Evolutionary conservation across 768 basidiomycete genomes (phyloP), one percentile per base, ranked within the genome.

Genomic region (Arthromyces matolae): DNA sequence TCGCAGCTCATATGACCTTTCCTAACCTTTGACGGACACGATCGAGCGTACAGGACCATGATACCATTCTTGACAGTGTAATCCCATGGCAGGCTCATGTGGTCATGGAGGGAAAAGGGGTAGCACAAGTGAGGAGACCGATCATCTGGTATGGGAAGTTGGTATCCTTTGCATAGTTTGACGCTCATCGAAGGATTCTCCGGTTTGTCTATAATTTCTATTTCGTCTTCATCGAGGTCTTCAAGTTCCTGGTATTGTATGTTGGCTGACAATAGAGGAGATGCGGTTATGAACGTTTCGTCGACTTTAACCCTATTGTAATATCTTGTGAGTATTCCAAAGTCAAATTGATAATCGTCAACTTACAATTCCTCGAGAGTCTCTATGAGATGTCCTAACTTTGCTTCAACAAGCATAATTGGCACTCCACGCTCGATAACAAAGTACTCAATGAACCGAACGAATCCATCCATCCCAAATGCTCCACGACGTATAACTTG

Each of bases 41-140:
- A 9, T 13, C 29, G 18, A 3, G 35, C 42, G 14, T n/a, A 22
- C 28, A 50, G 25, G 13, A n/a, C 27, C 34, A 38, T 36, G n/a
- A 29, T 28, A 16, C 20, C 29, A 9, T 41, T 32, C 2, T 23
- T 34, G 10, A 53, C 37, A 1, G 16, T 25, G 34, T 53, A 57
- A 28, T 51, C 27, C 61, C 61, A 60, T 3, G 56, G 53, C 22
- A 51, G 22, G 8, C n/a, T 22, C 3, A 35, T 23, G 8, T 34
- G 5, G 14, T 51, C 34, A 38, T 62, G 61, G 8, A 62, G 50
- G n/a, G 40, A 52, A 23, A 59, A 62, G 1, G 61, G 59, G 51
- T 62, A 62, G 18, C 47, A 31, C n/a, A 40, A 37, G 35, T 58
- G 52, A 4, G 34, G 19, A 22, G 33, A 35, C 18, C 24, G 3